A percentile compares a stretch with the other conserved stretches of the same genome.
These are phyloP conservation scores for Pichia sp. DNA, from an alignment of 1,139 yeast species.

Conservation along the genomic window DNA sequence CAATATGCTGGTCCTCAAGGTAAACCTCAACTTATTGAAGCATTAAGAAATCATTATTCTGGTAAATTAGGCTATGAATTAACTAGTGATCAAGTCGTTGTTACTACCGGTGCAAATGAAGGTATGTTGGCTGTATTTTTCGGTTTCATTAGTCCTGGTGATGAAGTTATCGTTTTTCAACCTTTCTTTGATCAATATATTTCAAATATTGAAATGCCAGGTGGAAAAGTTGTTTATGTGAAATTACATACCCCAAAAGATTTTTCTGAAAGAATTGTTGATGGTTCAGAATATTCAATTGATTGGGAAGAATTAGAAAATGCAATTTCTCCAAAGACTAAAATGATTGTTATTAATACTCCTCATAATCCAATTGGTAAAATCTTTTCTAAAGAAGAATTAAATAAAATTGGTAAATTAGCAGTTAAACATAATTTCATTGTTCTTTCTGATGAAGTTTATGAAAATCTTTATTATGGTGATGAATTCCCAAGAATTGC, in stretches of 20 bases:
- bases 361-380: conserved; percentile 98
- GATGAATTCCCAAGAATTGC: conserved; percentile 74
- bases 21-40: conserved; percentile 63
- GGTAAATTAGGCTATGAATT: conserved; percentile 53
- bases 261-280: conserved; percentile 54
- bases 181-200: conserved; percentile 97
- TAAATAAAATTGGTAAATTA: conserved; percentile 65
- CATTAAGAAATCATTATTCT: conserved; percentile 66
- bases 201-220: conserved; percentile 86
- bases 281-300: conserved; percentile 82
- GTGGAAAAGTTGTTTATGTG: conserved; percentile 84
- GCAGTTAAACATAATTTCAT: conserved; percentile 80
- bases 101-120: conserved; percentile 96
- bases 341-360: conserved; percentile 79
- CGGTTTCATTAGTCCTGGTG: conserved; percentile 81
- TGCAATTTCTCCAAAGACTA: conserved; percentile 69
- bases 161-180: conserved; percentile 95
- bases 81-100: conserved; percentile 59
- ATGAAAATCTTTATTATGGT: conserved; percentile 76
- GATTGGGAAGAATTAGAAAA: conserved; percentile 71
- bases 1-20: conserved; percentile 94
- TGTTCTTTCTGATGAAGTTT: conserved; percentile 87
- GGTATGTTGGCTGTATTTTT: conserved; percentile 83
- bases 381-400: conserved; percentile 70
- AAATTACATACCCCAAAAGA: conserved; percentile 80